A percentile compares a stretch with the other conserved stretches of the same genome.
Evolutionary conservation across 2,329 filamentous ascomycete species (phyloP).

Genomic region (Fusarium sp.): DNA sequence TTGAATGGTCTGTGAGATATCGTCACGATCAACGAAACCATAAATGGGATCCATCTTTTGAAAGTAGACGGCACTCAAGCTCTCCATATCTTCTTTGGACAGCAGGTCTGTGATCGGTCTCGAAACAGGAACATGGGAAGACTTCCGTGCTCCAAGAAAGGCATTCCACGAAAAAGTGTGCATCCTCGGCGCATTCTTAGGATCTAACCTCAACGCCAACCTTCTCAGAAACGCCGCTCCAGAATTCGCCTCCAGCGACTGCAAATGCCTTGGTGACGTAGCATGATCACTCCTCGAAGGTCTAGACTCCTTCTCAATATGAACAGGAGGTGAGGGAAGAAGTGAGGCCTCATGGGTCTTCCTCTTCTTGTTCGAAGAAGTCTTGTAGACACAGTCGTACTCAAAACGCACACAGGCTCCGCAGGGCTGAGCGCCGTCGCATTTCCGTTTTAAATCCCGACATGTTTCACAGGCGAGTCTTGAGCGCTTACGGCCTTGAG

Average conservation of each 20-base stretch:
- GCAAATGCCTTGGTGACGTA: constrained; percentile 45
- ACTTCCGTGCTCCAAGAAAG: constrained; percentile 46
- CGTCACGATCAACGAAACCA: constrained; percentile 57
- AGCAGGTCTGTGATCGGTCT: constrained; percentile 59
- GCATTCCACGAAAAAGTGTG: constrained; percentile 69
- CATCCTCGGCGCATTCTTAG: constrained; percentile 63
- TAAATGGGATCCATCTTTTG: constrained; percentile 65
- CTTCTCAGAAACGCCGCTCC: constrained; percentile 66
- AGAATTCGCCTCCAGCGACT: constrained; percentile 67
- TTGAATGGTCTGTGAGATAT: constrained; percentile 47
- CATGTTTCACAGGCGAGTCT: constrained; percentile 63
- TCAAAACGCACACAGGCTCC: constrained; percentile 65
- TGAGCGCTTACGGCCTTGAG: constrained; percentile 52
- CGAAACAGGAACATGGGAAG: constrained; percentile 37
- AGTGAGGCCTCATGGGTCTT: constrained; percentile 5
- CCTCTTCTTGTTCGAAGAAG: constrained; percentile 19
- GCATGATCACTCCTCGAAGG: constrained; percentile 7
- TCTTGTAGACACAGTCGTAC: constrained; percentile 63
- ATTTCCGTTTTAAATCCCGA: constrained; percentile 67
- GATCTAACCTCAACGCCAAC: constrained; percentile 64
- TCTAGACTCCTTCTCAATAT: not conserved
- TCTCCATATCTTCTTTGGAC: constrained; percentile 60
- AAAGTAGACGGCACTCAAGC: constrained; percentile 61
- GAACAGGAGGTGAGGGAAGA: constrained; percentile 5
- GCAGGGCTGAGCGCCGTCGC: constrained; percentile 65